A percentile compares a stretch with the other conserved stretches of the same genome.
Evolutionary conservation across 768 basidiomycete species (phyloP).

Genomic region (Leccinum disarticulatum): DNA sequence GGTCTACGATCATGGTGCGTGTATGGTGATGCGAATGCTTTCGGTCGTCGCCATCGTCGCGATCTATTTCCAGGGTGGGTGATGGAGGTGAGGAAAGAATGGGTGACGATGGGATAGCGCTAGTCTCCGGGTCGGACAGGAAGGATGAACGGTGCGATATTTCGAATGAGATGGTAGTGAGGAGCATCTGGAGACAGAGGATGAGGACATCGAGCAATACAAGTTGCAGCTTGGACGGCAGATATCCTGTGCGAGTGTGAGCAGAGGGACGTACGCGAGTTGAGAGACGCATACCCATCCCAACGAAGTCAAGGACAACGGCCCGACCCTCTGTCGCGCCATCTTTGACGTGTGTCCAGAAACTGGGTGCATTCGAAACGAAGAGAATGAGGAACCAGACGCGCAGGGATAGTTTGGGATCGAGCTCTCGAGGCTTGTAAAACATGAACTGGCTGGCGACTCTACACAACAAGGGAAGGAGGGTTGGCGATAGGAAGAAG

Average conservation of each 20-base stretch:
- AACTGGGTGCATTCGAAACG: conserved; percentile 53
- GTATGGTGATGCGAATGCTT: conserved; percentile 26
- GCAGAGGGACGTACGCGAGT: background rate
- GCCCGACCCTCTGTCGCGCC: conserved; percentile 57
- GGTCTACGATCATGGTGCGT: conserved; percentile 58
- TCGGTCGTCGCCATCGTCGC: conserved; percentile 12
- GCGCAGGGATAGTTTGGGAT: conserved; percentile 62
- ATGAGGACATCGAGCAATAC: conserved; percentile 68
- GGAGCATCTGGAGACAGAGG: conserved; percentile 61
- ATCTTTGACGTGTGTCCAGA: conserved; percentile 61
- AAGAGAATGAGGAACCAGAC: conserved; percentile 63
- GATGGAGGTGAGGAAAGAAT: conserved; percentile 21
- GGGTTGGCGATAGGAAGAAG: conserved; percentile 72
- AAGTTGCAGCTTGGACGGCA: conserved; percentile 66
- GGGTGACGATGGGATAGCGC: conserved; percentile 29
- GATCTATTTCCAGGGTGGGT: conserved; percentile 28
- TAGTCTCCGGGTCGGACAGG: conserved; percentile 43
- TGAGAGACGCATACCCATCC: conserved; percentile 54
- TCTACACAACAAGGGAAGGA: conserved; percentile 43
- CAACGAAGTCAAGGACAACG: conserved; percentile 76
- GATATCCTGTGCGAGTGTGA: conserved; percentile 42
- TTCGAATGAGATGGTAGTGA: conserved; percentile 71
- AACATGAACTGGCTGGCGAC: conserved; percentile 63
- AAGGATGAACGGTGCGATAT: conserved; percentile 41
- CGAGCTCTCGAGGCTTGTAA: conserved; percentile 65